Evolutionary conservation across 768 basidiomycete genomes (phyloP), one percentile per base, ranked within the genome.

Genomic region (Termitomyces sp.): DNA sequence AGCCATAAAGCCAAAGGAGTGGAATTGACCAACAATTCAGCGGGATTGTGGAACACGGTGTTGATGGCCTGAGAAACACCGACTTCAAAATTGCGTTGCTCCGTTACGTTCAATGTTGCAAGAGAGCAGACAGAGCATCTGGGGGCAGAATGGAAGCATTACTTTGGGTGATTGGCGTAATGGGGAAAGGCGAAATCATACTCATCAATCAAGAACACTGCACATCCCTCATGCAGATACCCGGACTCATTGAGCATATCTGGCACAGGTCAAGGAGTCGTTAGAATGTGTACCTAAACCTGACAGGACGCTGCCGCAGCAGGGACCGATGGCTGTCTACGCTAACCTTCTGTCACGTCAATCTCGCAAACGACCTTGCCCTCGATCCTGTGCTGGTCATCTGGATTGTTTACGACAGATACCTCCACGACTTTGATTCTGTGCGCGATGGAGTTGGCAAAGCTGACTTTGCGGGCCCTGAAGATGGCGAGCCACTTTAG

Each of bases 61-160:
- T 81, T 75, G 61, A 83, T 77, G 2, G 64, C 71, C 52, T 77
- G 77, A 1, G 81, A 80, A 25, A 81, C 77, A 8, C 75, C 75
- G 0, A 69, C 54, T 10, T 62, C 58, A 6, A 65, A 65, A 12
- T 19, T 11, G 3, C 67, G 68, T 8, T 74, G 72, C 17, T 71
- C 66, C 1, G 69, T 68, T 12, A 66, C 64, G 27, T 73, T 72
- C 42, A 76, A 52, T 6, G 73, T 69, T 0, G 64, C 62, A 41
- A 80, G 71, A 0, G 80, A 68, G 29, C 75, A 65, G 1, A 75
- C 69, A 5, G 78, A 73, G 43, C 77, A 77, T 56, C 81, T 83
- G 6, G 7, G 9, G 21, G 16, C 38, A 31, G 12, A 41, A 23
- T 17, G 35, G 23, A 40, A 44, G 42, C 10, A 11, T 43, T 47